Evolutionary conservation across 2,329 filamentous ascomycete species (phyloP), one percentile per base, ranked within the genome.

Genomic region (Tolypocladium ophioglossoides): DNA sequence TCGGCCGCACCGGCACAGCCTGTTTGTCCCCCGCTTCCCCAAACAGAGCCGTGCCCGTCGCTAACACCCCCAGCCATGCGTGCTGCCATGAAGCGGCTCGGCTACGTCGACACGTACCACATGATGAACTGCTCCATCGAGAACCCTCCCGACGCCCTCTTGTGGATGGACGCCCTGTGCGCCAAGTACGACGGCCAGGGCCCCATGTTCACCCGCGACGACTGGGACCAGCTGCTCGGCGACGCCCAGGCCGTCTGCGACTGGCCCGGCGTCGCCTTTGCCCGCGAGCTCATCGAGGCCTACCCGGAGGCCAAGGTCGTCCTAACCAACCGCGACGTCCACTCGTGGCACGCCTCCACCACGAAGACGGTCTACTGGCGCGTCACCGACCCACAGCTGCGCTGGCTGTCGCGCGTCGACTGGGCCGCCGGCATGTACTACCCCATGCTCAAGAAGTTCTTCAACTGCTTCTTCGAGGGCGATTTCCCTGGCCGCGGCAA

Each of bases 261-360:
- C 73, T 85, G 80, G 79, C 84, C 84, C 10, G 79, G 82, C 27
- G 79, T 83, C 47, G 80, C 81, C 46, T 89, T 89, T 62, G 81
- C 82, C 52, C 78, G 83, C 66, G 85, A 88, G 66, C 74, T 89
- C 57, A 84, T 87, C 58, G 80, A 84, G 63, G 82, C 83, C 18
- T 89, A 88, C 65, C 85, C 85, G 1, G 82, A 87, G 54, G 85
- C 85, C 55, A 88, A 88, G 69, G 80, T 88, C 53, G 77, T 89
- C 50, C 72, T 89, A 58, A 85, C 83, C 16, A 84, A 78, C 55
- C 78, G 84, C 48, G 82, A 86, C 55, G 80, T 86, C 39, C 75
- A 87, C 66, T 79, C 80, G 41, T 87, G 84, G 75, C 70, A 76
- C 63, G 71, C 72, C 16, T 83, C 81, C 47, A 83, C 82, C 22